Evolutionary conservation across 2,329 filamentous ascomycete species (phyloP).

Genomic region (Davidsoniella neocaledoniae): DNA sequence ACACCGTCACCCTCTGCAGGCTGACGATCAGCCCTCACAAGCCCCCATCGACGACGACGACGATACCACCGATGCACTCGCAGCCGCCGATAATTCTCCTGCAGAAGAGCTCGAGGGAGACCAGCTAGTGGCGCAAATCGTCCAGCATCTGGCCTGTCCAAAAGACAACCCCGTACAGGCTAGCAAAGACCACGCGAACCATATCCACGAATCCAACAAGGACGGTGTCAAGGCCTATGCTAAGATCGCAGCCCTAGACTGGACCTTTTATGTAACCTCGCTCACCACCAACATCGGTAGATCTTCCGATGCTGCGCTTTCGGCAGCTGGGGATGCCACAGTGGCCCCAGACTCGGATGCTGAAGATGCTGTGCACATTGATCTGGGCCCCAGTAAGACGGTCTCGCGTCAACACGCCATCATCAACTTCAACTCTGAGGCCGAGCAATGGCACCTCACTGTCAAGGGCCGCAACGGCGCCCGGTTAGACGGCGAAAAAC

Average conservation of each 20-base stretch:
- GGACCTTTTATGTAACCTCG: constrained; percentile 70
- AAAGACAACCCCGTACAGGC: constrained; percentile 36
- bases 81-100: constrained; percentile 25
- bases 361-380: constrained; percentile 55
- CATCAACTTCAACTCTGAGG: constrained; percentile 53
- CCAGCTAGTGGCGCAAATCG: constrained; percentile 37
- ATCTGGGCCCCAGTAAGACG: constrained; percentile 70
- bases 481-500: constrained; percentile 52
- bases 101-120: constrained; percentile 32
- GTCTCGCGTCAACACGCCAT: constrained; percentile 62
- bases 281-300: constrained; percentile 63
- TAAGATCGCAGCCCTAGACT: constrained; percentile 65
- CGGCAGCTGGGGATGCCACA: constrained; percentile 21
- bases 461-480: constrained; percentile 88
- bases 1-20: constrained; percentile 17
- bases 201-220: constrained; percentile 42
- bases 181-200: constrained; percentile 45
- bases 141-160: constrained; percentile 30
- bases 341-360: constrained; percentile 17
- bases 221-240: constrained; percentile 59
- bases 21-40: constrained; percentile 21
- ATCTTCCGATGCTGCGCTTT: constrained; percentile 18
- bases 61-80: constrained; percentile 29
- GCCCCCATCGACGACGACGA: constrained; percentile 19
- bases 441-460: constrained; percentile 62